phyloP scores from a whole-genome alignment of 805 yeast species.

The Saccharomyces kudriavzevii region DNA sequence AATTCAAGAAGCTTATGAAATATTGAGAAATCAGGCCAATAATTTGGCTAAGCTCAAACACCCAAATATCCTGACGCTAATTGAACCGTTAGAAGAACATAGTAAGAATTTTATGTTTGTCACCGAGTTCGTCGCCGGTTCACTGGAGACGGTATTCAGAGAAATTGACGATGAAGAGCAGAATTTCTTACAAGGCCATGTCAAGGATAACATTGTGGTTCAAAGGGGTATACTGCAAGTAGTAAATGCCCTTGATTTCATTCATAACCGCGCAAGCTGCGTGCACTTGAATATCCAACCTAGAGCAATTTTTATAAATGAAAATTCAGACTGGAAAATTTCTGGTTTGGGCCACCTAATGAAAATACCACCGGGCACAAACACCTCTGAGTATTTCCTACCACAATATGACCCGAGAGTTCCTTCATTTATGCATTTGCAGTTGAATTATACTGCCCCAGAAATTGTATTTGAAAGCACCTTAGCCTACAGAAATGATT shows the following conservation, averaged over 20 bases:
- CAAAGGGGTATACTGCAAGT: conserved; percentile 79
- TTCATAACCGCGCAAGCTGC: conserved; percentile 67
- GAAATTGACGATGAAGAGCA: conserved; percentile 22
- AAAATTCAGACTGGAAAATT: conserved; percentile 89
- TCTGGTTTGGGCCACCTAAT: conserved; percentile 58
- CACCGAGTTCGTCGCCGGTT: conserved; percentile 65
- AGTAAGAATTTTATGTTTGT: conserved; percentile 72
- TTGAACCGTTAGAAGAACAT: conserved; percentile 87
- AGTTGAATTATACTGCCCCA: conserved; percentile 75
- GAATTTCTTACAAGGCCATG: conserved; percentile 32
- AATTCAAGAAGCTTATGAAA: conserved; percentile 54
- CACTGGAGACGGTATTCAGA: conserved; percentile 39
- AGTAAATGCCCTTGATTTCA: conserved; percentile 68
- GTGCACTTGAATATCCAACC: conserved; percentile 80
- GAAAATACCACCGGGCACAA: conserved; percentile 42
- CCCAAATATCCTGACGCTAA: conserved; percentile 74
- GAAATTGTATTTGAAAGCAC: conserved; percentile 63
- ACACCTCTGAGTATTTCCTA: conserved; percentile 50
- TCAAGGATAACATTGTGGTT: conserved; percentile 61
- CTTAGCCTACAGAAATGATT: conserved; percentile 62
- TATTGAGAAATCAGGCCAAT: conserved; percentile 58
- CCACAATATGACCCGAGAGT: conserved; percentile 70
- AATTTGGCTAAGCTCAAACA: conserved; percentile 78
- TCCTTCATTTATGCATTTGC: conserved; percentile 62
- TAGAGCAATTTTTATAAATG: conserved; percentile 63